These are phyloP conservation scores for Phytophthora cactorum DNA, from an alignment of 352 stramenopile species.

Conservation along the genomic window DNA sequence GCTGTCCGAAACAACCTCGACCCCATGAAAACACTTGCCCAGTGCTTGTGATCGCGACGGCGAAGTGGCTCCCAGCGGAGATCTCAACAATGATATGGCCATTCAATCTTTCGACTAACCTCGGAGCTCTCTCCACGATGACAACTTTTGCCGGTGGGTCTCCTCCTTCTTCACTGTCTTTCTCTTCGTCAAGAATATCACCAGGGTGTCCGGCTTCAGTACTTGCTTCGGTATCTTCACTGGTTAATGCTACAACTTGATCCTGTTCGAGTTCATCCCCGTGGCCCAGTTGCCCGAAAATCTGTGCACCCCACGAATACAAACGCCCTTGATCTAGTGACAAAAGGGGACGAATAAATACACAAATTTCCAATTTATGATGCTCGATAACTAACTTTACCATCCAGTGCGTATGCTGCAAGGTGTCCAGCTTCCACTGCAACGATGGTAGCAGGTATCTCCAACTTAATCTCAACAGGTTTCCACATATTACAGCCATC, in stretches of 20 bases:
- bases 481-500: slow-evolving; percentile 66
- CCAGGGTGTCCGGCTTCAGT: background rate
- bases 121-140: slow-evolving; percentile 32
- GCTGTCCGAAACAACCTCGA: slow-evolving; percentile 59
- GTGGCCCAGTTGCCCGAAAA: slow-evolving; percentile 67
- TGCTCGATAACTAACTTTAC: too few species aligned
- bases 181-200: slow-evolving; percentile 2
- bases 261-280: slow-evolving; percentile 30
- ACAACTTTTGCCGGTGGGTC: slow-evolving; percentile 9
- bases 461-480: slow-evolving; percentile 37
- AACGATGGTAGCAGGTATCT: slow-evolving; percentile 36
- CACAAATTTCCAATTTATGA: too few species aligned
- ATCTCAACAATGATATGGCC: slow-evolving; percentile 45
- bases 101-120: slow-evolving; percentile 26
- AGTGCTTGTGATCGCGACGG: slow-evolving; percentile 43
- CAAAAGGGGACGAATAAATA: slow-evolving; percentile 1
- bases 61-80: slow-evolving; percentile 72
- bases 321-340: slow-evolving; percentile 43
- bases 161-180: slow-evolving; percentile 13
- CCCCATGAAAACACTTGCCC: slow-evolving; percentile 70
- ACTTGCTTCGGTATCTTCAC: slow-evolving; percentile 2
- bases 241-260: background rate
- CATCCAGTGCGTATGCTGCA: slow-evolving; percentile 64
- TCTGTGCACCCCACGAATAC: slow-evolving; percentile 64
- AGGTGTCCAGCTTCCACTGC: slow-evolving; percentile 55